Evolutionary conservation across 2,329 filamentous ascomycete species (phyloP).

Genomic region (Cladosporium velox): DNA sequence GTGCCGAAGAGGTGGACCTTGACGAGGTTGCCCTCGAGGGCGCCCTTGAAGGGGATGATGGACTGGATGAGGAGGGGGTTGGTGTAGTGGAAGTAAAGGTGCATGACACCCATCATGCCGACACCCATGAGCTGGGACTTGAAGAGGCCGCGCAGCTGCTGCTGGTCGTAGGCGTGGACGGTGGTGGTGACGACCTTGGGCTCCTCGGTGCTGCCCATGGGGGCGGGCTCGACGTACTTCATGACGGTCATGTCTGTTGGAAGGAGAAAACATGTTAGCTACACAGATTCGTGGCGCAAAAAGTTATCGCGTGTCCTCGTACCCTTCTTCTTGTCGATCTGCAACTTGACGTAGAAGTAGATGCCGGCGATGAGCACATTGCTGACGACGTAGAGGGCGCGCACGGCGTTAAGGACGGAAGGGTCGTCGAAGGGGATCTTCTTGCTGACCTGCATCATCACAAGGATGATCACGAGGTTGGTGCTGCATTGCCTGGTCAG

Average conservation of each 20-base stretch:
- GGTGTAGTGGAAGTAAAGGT: constrained; percentile 99
- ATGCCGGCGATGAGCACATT: constrained; percentile 82
- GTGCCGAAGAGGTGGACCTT: constrained; percentile 93
- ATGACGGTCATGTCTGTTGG: constrained; percentile 85
- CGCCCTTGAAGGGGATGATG: constrained; percentile 95
- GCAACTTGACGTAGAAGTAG: constrained; percentile 80
- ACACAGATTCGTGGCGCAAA: neutral
- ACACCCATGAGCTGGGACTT: constrained; percentile 94
- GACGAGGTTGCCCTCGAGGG: constrained; percentile 90
- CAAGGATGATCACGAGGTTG: constrained; percentile 91
- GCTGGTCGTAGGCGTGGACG: constrained; percentile 88
- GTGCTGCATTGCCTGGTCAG: constrained; percentile 57
- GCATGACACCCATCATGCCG: constrained; percentile 98
- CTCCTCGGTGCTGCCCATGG: constrained; percentile 91
- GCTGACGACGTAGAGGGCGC: constrained; percentile 65
- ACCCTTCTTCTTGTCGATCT: constrained; percentile 99
- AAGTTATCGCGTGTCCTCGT: constrained; percentile 36
- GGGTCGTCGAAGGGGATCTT: constrained; percentile 91
- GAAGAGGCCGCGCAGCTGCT: constrained; percentile 81
- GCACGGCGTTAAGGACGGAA: constrained; percentile 65
- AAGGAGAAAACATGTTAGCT: neutral
- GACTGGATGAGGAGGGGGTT: constrained; percentile 98
- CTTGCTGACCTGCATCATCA: constrained; percentile 98
- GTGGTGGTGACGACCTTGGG: constrained; percentile 96
- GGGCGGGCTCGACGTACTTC: constrained; percentile 96